Percentiles rank a stretch among this genome's conserved stretches.
These are phyloP conservation scores for Penicillium sp. DNA, from an alignment of 2,329 filamentous ascomycete genomes.

Conservation along the genomic window DNA sequence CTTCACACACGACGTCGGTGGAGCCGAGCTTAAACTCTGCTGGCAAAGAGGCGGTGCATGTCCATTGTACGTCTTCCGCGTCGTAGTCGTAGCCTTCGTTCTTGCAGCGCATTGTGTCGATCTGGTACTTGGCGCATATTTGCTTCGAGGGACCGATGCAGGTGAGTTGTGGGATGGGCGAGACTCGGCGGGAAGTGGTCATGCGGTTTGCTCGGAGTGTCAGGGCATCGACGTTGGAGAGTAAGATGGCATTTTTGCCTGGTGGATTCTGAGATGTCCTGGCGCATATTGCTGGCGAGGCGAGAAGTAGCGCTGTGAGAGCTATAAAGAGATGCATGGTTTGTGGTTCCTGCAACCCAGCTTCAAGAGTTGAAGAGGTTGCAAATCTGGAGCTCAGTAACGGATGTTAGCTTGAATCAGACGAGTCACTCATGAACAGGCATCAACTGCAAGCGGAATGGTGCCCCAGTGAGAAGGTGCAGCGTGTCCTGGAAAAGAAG, in stretches of 20 bases:
- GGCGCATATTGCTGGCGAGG: conserved; percentile 18
- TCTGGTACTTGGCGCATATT: conserved; percentile 66
- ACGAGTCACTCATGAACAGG: background rate
- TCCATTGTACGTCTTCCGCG: conserved; percentile 83
- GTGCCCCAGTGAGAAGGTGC: conserved; percentile 1
- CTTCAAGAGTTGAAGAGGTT: background rate
- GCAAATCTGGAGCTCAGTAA: background rate
- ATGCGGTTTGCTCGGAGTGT: conserved; percentile 68
- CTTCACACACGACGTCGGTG: conserved; percentile 91
- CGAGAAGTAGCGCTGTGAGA: conserved; percentile 23
- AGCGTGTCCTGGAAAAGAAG: conserved; percentile 10
- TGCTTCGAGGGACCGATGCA: conserved; percentile 66
- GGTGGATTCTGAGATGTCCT: conserved; percentile 32
- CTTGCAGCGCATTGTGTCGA: conserved; percentile 84
- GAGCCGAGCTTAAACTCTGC: conserved; percentile 70
- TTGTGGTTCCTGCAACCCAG: background rate
- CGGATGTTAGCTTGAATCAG: background rate
- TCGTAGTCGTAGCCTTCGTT: conserved; percentile 82
- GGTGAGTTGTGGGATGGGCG: conserved; percentile 72
- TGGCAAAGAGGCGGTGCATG: conserved; percentile 68
- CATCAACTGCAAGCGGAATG: background rate
- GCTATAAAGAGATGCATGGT: conserved; percentile 23
- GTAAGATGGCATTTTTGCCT: conserved; percentile 54
- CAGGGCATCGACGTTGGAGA: conserved; percentile 69
- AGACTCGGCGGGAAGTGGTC: conserved; percentile 73